A percentile compares a stretch with the other conserved stretches of the same genome.
Conservation (phyloP, 768 basidiomycete species). For the Auricularia cornea region DNA sequence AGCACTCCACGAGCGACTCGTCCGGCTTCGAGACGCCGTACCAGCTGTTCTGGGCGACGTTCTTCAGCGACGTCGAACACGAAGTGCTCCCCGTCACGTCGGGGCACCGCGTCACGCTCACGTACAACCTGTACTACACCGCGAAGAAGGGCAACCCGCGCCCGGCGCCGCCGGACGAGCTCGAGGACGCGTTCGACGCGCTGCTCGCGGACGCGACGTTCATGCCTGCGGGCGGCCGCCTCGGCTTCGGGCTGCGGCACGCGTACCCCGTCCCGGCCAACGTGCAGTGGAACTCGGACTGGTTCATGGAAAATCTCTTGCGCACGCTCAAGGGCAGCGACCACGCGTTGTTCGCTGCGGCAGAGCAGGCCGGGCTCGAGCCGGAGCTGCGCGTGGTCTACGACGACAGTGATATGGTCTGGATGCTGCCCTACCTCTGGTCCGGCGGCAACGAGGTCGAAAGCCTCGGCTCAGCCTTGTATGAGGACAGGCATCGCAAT, state of each 20-base stretch:
- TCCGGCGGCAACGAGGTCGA: neutral
- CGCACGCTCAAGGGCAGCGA: neutral
- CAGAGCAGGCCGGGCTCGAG: neutral
- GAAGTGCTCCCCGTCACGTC: constrained; percentile 28
- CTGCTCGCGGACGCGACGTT: constrained; percentile 27
- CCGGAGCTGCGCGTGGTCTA: neutral
- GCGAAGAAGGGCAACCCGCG: neutral
- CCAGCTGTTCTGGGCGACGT: constrained; percentile 17
- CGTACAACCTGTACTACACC: constrained; percentile 30
- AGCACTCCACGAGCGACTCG: neutral
- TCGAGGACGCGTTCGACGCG: constrained; percentile 8
- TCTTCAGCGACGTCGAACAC: constrained; percentile 35
- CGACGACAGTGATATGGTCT: neutral
- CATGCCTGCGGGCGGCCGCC: constrained; percentile 30
- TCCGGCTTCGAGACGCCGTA: neutral
- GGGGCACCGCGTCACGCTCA: constrained; percentile 26
- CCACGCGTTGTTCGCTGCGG: neutral
- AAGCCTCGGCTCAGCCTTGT: neutral
- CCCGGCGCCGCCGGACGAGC: neutral
- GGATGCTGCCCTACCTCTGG: neutral
- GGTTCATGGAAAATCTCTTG: neutral
- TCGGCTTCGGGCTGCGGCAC: constrained; percentile 34
- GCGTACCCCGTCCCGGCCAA: constrained; percentile 24
- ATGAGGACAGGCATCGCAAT: neutral
- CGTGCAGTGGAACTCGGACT: neutral